phyloP scores from a whole-genome alignment of 108 stramenopile species.

The Skeletonema grethae region DNA sequence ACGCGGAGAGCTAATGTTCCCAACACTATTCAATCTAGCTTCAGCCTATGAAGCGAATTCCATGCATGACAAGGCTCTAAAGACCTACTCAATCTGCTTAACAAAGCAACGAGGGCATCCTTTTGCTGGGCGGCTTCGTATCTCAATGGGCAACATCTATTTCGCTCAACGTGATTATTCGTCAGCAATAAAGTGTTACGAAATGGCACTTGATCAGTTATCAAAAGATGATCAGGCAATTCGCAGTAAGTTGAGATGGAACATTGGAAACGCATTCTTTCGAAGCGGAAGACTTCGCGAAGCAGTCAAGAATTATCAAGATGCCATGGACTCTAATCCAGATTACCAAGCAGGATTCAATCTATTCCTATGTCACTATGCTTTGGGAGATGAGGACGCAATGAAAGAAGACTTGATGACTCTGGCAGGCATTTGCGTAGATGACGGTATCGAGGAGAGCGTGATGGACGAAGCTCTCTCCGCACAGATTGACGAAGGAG shows the following conservation, averaged over 20 bases:
- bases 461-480: background rate
- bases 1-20: constrained; percentile 76
- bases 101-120: constrained; percentile 62
- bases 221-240: constrained; percentile 65
- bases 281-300: constrained; percentile 77
- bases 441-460: constrained; percentile 3
- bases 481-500: background rate
- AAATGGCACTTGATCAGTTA: constrained; percentile 91
- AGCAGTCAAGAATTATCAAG: constrained; percentile 80
- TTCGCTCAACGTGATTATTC: constrained; percentile 76
- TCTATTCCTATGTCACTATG: constrained; percentile 83
- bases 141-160: constrained; percentile 92
- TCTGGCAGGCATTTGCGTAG: constrained; percentile 51
- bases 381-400: constrained; percentile 73
- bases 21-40: constrained; percentile 83
- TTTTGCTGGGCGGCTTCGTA: constrained; percentile 59
- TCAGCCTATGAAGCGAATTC: constrained; percentile 70
- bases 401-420: constrained; percentile 67
- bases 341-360: constrained; percentile 89
- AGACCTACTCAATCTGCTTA: constrained; percentile 64
- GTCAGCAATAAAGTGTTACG: constrained; percentile 85
- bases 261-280: constrained; percentile 89
- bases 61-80: constrained; percentile 82
- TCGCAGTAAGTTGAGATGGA: constrained; percentile 76
- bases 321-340: constrained; percentile 57